These are phyloP conservation scores for Nannochloropsis oceanica DNA, from an alignment of 108 stramenopile species.

Conservation along the genomic window DNA sequence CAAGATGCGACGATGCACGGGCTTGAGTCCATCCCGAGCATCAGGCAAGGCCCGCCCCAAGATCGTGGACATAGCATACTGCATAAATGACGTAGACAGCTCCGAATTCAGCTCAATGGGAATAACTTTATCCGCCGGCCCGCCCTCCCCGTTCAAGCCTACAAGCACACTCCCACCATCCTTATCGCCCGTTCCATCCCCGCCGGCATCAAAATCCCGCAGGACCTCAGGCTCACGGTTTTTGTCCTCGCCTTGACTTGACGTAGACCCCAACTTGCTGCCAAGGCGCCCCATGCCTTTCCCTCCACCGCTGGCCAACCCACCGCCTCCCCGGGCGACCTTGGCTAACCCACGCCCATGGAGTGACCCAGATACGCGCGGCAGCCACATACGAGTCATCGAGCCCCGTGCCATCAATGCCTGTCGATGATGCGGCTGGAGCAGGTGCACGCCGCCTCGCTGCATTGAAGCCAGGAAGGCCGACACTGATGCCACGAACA, in stretches of 20 bases:
- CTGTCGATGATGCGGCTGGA: too few relatives aligned
- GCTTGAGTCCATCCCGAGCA: conserved; percentile 87
- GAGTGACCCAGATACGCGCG: too few relatives aligned
- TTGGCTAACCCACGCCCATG: neutral
- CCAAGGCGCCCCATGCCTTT: neutral
- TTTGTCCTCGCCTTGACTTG: neutral
- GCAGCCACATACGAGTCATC: too few relatives aligned
- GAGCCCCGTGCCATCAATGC: too few relatives aligned
- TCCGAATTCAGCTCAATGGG: conserved; percentile 19
- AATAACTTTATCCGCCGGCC: conserved; percentile 6
- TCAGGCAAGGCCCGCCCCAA: conserved; percentile 86
- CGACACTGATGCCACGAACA: neutral
- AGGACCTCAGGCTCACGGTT: neutral
- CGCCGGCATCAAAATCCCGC: neutral
- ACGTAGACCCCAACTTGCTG: neutral
- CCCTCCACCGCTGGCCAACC: neutral
- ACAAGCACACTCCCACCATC: neutral
- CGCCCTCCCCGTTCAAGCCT: neutral
- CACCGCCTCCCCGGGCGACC: neutral
- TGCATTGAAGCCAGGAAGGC: neutral
- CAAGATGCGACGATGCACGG: conserved; percentile 85
- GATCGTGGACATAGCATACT: conserved; percentile 84
- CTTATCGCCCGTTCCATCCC: neutral
- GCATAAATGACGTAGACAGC: conserved; percentile 42
- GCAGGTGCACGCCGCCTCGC: neutral